Conservation (phyloP, 306 rosid genomes). For the Cyclanthera cordifolia region DNA sequence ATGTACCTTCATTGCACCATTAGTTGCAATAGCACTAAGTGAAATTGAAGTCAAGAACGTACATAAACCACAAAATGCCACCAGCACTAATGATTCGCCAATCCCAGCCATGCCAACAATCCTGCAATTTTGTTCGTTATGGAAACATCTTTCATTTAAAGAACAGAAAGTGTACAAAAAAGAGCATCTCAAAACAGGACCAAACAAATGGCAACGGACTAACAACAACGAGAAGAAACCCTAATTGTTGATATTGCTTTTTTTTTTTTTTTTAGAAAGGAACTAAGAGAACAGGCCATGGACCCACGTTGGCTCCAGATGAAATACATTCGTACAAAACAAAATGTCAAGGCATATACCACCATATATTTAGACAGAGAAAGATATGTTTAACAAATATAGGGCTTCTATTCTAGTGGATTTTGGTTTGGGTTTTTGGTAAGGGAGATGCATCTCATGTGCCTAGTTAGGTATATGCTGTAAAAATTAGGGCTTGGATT, state of each 20-base stretch:
- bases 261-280: too few species aligned
- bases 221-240: constrained; percentile 3
- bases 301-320: neutral
- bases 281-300: neutral
- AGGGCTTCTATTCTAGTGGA: neutral
- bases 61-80: constrained; percentile 74
- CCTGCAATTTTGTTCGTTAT: constrained; percentile 39
- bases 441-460: too few species aligned
- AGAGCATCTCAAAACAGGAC: neutral
- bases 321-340: neutral
- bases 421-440: too few species aligned
- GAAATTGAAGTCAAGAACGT: constrained; percentile 92
- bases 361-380: neutral
- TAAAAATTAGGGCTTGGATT: too few species aligned
- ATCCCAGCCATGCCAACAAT: constrained; percentile 99
- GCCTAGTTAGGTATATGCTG: too few species aligned
- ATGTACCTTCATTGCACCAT: constrained; percentile 98
- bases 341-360: neutral
- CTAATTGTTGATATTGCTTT: neutral
- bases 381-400: neutral
- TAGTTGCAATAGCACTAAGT: constrained; percentile 95
- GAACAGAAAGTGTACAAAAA: neutral
- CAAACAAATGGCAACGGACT: neutral
- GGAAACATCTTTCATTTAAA: constrained; percentile 8
- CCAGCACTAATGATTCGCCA: constrained; percentile 61